These are phyloP conservation scores for Polyplosphaeria fusca DNA, from an alignment of 495 filamentous ascomycete species.

Conservation along the genomic window DNA sequence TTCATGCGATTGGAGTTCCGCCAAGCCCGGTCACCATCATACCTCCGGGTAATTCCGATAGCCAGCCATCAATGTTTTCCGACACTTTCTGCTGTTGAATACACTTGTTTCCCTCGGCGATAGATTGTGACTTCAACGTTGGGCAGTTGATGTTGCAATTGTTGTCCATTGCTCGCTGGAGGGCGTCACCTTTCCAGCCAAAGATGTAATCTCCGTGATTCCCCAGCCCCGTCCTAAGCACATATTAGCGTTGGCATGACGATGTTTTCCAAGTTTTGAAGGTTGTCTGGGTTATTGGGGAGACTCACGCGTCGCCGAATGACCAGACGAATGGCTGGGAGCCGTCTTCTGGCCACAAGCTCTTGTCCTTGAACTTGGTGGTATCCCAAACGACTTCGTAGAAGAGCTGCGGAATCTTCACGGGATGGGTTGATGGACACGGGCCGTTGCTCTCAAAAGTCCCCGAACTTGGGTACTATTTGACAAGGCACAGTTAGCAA, in stretches of 20 bases:
- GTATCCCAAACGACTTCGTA: slow-evolving; percentile 27
- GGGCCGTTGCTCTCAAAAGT: slow-evolving; percentile 22
- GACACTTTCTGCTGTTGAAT: slow-evolving; percentile 3
- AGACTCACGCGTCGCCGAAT: slow-evolving; percentile 13
- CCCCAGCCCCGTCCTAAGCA: neutral
- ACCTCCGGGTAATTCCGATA: slow-evolving; percentile 16
- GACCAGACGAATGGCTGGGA: slow-evolving; percentile 25
- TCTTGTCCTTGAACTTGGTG: slow-evolving; percentile 15
- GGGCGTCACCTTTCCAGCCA: slow-evolving; percentile 24
- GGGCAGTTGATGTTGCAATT: slow-evolving; percentile 18
- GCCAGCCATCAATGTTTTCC: slow-evolving; percentile 26
- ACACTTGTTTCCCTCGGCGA: slow-evolving; percentile 13
- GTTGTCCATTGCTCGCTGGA: slow-evolving; percentile 23
- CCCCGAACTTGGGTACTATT: slow-evolving; percentile 13
- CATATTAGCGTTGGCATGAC: neutral
- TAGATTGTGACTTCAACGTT: slow-evolving; percentile 16
- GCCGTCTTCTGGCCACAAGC: slow-evolving; percentile 23
- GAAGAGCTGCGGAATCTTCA: slow-evolving; percentile 19
- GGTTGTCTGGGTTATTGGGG: neutral
- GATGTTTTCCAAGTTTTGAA: no score
- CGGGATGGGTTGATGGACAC: slow-evolving; percentile 23
- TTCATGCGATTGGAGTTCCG: no score
- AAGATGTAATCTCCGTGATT: slow-evolving; percentile 25
- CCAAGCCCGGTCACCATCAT: slow-evolving; percentile 13
- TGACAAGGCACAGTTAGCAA: no score